Percentiles rank a stretch among this genome's conserved stretches.
Evolutionary conservation across 352 stramenopile genomes (phyloP).

Genomic region (Phytophthora brassicae): DNA sequence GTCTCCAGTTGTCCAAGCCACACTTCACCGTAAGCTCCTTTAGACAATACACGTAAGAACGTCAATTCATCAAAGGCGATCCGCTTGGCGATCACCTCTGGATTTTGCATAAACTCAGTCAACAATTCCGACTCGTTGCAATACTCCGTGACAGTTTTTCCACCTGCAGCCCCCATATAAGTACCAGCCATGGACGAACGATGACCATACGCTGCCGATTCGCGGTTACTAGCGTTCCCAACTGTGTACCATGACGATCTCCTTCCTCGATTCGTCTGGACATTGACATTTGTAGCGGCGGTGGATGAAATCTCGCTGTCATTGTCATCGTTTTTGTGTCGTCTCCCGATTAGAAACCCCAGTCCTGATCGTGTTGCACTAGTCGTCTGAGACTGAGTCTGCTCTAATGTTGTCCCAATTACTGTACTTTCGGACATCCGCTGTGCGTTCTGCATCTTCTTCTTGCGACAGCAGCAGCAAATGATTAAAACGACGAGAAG

Average conservation of each 20-base stretch:
- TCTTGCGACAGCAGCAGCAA: conserved; percentile 31
- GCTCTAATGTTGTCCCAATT: conserved; percentile 8
- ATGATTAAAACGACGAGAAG: conserved; percentile 13
- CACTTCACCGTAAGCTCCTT: conserved; percentile 76
- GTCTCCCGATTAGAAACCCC: conserved; percentile 24
- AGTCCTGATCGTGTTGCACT: conserved; percentile 12
- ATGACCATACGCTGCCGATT: conserved; percentile 20
- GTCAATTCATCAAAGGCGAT: conserved; percentile 73
- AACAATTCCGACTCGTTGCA: conserved; percentile 62
- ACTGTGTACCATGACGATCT: conserved; percentile 39
- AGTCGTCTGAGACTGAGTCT: conserved; percentile 3
- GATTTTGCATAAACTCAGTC: conserved; percentile 52
- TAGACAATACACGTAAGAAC: conserved; percentile 60
- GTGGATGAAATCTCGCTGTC: conserved; percentile 24
- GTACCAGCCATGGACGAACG: conserved; percentile 36
- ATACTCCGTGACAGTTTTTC: conserved; percentile 60
- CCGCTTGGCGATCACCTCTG: conserved; percentile 45
- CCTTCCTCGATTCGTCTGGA: conserved; percentile 20
- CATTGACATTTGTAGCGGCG: conserved; percentile 25
- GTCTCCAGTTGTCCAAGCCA: conserved; percentile 69
- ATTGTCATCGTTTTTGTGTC: conserved; percentile 16
- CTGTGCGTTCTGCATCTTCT: conserved; percentile 10
- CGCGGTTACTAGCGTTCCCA: conserved; percentile 29
- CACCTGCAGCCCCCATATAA: conserved; percentile 22
- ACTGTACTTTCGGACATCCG: conserved; percentile 6